Conservation (phyloP, 2,329 filamentous ascomycete species). For the Massarina eburnea region DNA sequence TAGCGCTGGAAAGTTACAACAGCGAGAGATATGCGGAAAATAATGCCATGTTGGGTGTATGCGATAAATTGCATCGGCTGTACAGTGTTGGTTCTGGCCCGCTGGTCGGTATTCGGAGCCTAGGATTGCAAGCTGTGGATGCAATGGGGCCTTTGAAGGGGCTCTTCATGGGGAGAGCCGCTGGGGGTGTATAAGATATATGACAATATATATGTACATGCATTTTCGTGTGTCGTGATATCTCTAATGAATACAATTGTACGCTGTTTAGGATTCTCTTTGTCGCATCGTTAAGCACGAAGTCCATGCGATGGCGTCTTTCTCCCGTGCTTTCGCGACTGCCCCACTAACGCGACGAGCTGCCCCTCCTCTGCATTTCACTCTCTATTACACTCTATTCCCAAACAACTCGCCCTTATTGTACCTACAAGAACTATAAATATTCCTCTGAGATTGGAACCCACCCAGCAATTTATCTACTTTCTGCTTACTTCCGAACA, state of each 20-base stretch:
- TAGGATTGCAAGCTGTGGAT: constrained; percentile 77
- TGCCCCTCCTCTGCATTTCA: constrained; percentile 2
- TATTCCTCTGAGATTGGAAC: too few relatives aligned
- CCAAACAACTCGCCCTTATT: background rate
- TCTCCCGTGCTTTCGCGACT: constrained; percentile 6
- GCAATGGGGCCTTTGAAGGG: constrained; percentile 73
- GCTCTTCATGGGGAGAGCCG: constrained; percentile 76
- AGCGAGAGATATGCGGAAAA: constrained; percentile 81
- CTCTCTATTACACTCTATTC: background rate
- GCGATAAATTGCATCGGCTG: constrained; percentile 89
- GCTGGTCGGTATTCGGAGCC: constrained; percentile 74
- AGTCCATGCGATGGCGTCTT: background rate
- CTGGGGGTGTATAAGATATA: constrained; percentile 32
- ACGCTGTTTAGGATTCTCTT: background rate
- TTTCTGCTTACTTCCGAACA: constrained; percentile 12
- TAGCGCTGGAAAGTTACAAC: constrained; percentile 81
- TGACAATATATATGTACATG: background rate
- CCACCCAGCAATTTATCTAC: too few relatives aligned
- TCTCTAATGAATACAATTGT: background rate
- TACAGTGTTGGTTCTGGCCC: constrained; percentile 82
- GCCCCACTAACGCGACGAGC: constrained; percentile 1
- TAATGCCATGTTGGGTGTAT: constrained; percentile 72
- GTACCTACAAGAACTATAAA: too few relatives aligned
- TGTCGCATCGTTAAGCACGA: background rate
- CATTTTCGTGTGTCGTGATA: background rate